Evolutionary conservation across 192 early-diverging fungal genomes (phyloP), one percentile per base, ranked within the genome.

Genomic region (Gaertneriomyces semiglobifer): DNA sequence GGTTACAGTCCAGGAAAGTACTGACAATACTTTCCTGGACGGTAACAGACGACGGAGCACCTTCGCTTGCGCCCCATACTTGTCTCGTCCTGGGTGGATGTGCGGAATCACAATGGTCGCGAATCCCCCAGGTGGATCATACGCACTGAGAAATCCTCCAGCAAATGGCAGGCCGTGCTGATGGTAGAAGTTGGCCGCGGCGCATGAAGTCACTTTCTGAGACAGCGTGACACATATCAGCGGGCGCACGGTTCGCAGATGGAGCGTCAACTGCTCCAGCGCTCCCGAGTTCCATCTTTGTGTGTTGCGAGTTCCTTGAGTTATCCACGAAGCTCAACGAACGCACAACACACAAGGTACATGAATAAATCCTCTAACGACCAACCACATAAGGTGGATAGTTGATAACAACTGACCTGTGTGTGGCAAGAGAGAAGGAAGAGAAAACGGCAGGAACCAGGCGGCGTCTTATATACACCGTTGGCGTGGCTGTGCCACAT

Each of bases 21-120:
- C 25, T 33, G 25, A 33, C 1, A 33, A 33, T 33, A 33, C 25
- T 33, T 33, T 33, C 25, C 2, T 33, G 25, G 25, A 33, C 25
- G 25, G 25, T 0, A 65, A 43, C 18, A 65, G 33, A 1, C 63
- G 63, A 1, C 50, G 50, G 6, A 65, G 63, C 19, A 11, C 51
- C 14, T 6, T 0, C 11, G 33, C 51, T 53, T 65, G 63, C 8
- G 51, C 9, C 6, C 63, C 63, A 43, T 65, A 65, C 39, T 65
- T 65, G 63, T 65, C 63, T 14, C 43, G n/a, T 10, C 63, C 63
- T 39, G 63, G 63, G 33, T 65, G 0, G 51, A 46, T 11, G 39
- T 65, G 63, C 7, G 63, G 63, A 19, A 65, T 39, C 33, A 53
- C 53, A 43, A 65, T 65, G n/a, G 63, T 65, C 0, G 44, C 14